Evolutionary conservation across 257 asterid genomes (phyloP).

Genomic region (Solanum appendiculatum): DNA sequence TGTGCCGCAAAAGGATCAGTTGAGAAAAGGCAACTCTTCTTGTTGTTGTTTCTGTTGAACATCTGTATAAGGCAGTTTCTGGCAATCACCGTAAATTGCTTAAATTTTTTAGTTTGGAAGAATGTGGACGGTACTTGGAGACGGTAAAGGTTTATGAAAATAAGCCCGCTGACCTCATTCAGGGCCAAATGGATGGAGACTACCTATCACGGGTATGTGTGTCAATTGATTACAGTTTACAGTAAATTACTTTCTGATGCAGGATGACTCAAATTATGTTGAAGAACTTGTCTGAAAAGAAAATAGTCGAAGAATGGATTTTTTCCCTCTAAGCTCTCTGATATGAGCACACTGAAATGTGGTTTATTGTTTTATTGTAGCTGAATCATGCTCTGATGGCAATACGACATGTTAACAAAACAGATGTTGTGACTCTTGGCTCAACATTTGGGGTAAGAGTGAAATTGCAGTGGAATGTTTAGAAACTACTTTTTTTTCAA

Average conservation of each 20-base stretch:
- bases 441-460: conserved; percentile 89
- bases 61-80: neutral
- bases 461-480: neutral
- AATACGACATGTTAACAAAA: conserved; percentile 92
- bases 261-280: neutral
- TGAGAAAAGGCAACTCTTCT: neutral
- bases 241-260: neutral
- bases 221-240: neutral
- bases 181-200: conserved; percentile 96
- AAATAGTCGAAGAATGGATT: neutral
- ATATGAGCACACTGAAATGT: conserved; percentile 2
- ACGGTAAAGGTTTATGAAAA: conserved; percentile 93
- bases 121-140: conserved; percentile 95
- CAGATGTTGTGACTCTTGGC: conserved; percentile 96
- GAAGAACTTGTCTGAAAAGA: neutral
- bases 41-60: neutral
- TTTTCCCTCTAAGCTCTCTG: neutral
- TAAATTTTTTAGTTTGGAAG: conserved; percentile 62
- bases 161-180: conserved; percentile 93
- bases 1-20: neutral
- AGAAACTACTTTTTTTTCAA: neutral
- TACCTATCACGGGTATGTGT: conserved; percentile 69
- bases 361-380: conserved; percentile 20
- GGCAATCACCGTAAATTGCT: neutral
- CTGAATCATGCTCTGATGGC: conserved; percentile 83